These are phyloP conservation scores for Amanita exitialis DNA, from an alignment of 768 basidiomycete genomes.

Conservation along the genomic window DNA sequence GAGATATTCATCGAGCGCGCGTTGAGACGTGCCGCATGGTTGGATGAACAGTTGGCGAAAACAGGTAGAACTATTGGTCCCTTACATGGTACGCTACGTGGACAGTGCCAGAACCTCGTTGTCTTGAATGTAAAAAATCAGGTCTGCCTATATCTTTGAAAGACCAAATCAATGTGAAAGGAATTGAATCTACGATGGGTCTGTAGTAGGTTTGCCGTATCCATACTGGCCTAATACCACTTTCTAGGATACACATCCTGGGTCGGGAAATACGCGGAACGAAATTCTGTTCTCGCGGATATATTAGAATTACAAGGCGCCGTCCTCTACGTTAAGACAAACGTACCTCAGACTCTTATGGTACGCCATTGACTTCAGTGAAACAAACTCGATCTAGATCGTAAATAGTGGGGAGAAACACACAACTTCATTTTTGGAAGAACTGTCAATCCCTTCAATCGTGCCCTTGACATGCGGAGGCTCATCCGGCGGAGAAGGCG, in stretches of 20 bases:
- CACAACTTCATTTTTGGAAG: constrained; percentile 74
- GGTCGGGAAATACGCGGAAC: constrained; percentile 49
- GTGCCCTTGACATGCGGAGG: constrained; percentile 65
- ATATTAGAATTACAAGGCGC: constrained; percentile 62
- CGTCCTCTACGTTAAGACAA: constrained; percentile 62
- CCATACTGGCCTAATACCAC: background rate
- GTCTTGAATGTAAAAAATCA: constrained; percentile 5
- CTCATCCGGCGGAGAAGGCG: constrained; percentile 82
- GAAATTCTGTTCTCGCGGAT: constrained; percentile 54
- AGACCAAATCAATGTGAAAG: constrained; percentile 63
- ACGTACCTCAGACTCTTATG: constrained; percentile 73
- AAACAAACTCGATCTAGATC: background rate
- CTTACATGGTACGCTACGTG: constrained; percentile 42
- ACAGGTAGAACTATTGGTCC: constrained; percentile 65
- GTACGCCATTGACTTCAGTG: constrained; percentile 20
- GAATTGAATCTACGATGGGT: constrained; percentile 64
- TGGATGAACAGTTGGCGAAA: constrained; percentile 50
- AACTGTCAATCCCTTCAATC: constrained; percentile 69
- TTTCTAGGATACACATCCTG: constrained; percentile 59
- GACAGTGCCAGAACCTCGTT: background rate
- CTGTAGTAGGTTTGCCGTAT: background rate
- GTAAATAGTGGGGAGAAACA: constrained; percentile 63
- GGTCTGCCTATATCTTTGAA: constrained; percentile 63
- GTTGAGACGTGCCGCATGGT: constrained; percentile 46
- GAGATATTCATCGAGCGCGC: constrained; percentile 77